Evolutionary conservation across 2,329 filamentous ascomycete genomes (phyloP).

Genomic region (Colletotrichum sp.): DNA sequence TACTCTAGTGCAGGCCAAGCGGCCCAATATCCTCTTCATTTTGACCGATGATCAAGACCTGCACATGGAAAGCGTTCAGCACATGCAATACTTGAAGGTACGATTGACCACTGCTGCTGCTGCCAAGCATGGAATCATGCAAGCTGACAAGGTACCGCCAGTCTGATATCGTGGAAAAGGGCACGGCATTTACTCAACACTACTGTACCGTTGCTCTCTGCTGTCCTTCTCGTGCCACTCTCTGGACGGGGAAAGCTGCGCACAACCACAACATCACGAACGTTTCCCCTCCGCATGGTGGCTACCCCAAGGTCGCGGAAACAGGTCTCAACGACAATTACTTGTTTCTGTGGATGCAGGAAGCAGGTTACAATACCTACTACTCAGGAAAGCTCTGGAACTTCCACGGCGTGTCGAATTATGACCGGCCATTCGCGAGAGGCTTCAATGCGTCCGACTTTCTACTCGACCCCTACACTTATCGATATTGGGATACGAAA

Average conservation of each 20-base stretch:
- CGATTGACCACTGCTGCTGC: neutral
- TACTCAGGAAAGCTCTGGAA: conserved; percentile 62
- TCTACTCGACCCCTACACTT: conserved; percentile 70
- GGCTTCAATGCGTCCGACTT: conserved; percentile 63
- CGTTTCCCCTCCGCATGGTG: conserved; percentile 15
- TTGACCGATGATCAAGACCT: neutral
- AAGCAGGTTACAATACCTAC: conserved; percentile 56
- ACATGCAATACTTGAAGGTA: neutral
- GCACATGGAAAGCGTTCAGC: neutral
- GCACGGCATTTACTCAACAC: conserved; percentile 29
- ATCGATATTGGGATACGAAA: conserved; percentile 69
- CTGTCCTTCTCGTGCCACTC: conserved; percentile 28
- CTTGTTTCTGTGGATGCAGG: conserved; percentile 55
- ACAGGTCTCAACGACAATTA: conserved; percentile 54
- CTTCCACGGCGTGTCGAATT: conserved; percentile 50
- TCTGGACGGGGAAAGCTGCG: conserved; percentile 28
- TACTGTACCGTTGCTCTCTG: conserved; percentile 32
- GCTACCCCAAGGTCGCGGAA: conserved; percentile 54
- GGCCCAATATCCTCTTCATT: neutral
- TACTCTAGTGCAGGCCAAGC: neutral
- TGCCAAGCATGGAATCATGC: neutral
- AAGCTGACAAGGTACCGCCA: neutral
- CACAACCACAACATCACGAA: conserved; percentile 32
- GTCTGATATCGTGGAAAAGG: conserved; percentile 16
- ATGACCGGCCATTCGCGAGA: conserved; percentile 52